Evolutionary conservation across 2,329 filamentous ascomycete genomes (phyloP), one percentile per base, ranked within the genome.

Genomic region (Fusarium setosum): DNA sequence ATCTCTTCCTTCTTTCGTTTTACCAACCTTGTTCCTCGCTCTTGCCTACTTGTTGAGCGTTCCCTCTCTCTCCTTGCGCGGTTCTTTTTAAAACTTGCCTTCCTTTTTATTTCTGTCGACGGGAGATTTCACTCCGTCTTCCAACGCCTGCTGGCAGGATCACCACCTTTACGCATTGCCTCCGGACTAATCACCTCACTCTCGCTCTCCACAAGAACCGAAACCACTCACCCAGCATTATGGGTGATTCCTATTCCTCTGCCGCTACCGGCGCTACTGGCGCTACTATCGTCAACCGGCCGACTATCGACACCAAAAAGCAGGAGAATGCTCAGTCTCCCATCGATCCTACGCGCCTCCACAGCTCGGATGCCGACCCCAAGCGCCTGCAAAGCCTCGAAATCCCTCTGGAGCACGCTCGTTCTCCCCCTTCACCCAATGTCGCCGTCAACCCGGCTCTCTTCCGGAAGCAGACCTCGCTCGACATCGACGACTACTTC

Each of bases 401-500:
- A 17, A 73, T 73, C 18, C 72, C 72, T 31, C 31, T 73, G 63
- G 48, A 79, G 65, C 60, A 72, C 15, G 58, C 72, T 56, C 67
- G 68, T 53, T 78, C 76, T 10, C 76, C 76, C 24, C 68, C 70
- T 15, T 73, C 73, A 0, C 74, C 75, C 31, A 66, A 67, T n/a
- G 51, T 74, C 5, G 62, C 56, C 40, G 61, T 72, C 45, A 67
- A 76, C 31, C 72, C 71, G 9, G 67, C 73, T 37, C 65, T 72
- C 32, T 78, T 76, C 59, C 73, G 71, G 34, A 74, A 74, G 37
- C 76, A 74, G 26, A 75, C 72, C 15, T 77, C 77, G 13, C 74
- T 83, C 61, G 83, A 87, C 31, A 65, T 89, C 45, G 86, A 88
- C 60, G 86, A 89, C 64, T 89, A 90, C 75, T 90, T 90, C 72